These are phyloP conservation scores for Pseudomonodictys pantanalensis DNA, from an alignment of 495 filamentous ascomycete genomes.

Conservation along the genomic window DNA sequence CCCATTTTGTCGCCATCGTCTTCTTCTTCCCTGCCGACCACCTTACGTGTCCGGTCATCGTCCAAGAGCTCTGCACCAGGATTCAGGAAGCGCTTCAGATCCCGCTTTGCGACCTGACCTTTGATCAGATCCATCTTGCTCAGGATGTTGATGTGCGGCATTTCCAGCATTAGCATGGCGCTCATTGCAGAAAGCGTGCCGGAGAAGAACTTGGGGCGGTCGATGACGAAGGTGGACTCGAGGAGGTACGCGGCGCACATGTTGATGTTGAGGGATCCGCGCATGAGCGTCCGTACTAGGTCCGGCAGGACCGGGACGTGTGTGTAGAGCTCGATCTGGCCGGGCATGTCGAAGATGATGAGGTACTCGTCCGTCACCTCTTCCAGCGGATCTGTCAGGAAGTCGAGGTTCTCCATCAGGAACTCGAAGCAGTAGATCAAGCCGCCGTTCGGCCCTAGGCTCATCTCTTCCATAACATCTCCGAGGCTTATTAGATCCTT, in stretches of 20 bases:
- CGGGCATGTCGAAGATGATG: conserved; percentile 97
- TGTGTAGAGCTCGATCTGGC: conserved; percentile 98
- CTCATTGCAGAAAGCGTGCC: conserved; percentile 95
- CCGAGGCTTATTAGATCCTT: conserved; percentile 92
- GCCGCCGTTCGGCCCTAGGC: conserved; percentile 89
- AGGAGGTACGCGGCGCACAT: conserved; percentile 95
- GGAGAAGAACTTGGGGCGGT: conserved; percentile 94
- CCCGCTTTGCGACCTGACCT: conserved; percentile 73
- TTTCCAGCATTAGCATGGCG: conserved; percentile 96
- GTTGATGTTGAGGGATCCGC: conserved; percentile 80
- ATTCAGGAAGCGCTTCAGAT: conserved; percentile 81
- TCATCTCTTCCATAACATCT: conserved; percentile 98
- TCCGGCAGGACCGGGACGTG: conserved; percentile 89
- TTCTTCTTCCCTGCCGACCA: no score
- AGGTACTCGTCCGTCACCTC: conserved; percentile 89
- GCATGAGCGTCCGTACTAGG: conserved; percentile 77
- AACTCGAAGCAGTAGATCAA: conserved; percentile 98
- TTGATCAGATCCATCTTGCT: conserved; percentile 96
- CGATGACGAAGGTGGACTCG: conserved; percentile 90
- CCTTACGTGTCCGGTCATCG: conserved; percentile 56
- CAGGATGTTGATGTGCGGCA: conserved; percentile 91
- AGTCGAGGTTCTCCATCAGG: conserved; percentile 93
- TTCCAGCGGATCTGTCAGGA: conserved; percentile 82
- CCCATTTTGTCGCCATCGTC: conserved; percentile 30
- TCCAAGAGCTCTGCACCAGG: conserved; percentile 76